These are phyloP conservation scores for Aquilaria sinensis DNA, from an alignment of 345 rosid species.

Conservation along the genomic window DNA sequence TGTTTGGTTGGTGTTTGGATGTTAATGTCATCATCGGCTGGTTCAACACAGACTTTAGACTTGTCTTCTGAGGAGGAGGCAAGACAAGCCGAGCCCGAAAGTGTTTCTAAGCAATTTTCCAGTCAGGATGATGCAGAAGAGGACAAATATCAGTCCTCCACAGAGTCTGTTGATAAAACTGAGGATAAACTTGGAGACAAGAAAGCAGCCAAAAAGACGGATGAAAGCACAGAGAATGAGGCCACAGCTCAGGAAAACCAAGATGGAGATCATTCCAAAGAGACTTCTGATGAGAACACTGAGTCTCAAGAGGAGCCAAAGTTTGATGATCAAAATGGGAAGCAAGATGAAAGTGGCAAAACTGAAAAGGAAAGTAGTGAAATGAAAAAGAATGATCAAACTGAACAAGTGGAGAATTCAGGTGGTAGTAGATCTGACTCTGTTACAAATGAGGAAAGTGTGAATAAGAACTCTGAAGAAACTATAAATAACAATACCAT, in stretches of 20 bases:
- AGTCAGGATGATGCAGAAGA: constrained; percentile 30
- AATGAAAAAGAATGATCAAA: constrained; percentile 25
- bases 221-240: constrained; percentile 23
- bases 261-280: constrained; percentile 16
- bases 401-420: constrained; percentile 27
- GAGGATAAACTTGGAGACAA: constrained; percentile 24
- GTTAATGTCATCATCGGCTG: constrained; percentile 69
- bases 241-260: constrained; percentile 17
- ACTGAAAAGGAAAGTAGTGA: constrained; percentile 20
- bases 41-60: constrained; percentile 32
- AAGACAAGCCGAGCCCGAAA: constrained; percentile 19
- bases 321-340: constrained; percentile 21
- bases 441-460: constrained; percentile 14
- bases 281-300: constrained; percentile 24
- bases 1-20: constrained; percentile 83
- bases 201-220: constrained; percentile 15
- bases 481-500: constrained; percentile 22
- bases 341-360: constrained; percentile 21
- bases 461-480: constrained; percentile 25
- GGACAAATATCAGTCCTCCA: constrained; percentile 12
- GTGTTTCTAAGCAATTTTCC: constrained; percentile 16
- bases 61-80: constrained; percentile 28
- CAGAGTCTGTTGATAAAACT: constrained; percentile 11
- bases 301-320: constrained; percentile 29
- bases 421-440: constrained; percentile 29